Evolutionary conservation across 2,329 filamentous ascomycete species (phyloP), one percentile per base, ranked within the genome.

Genomic region (Botrytis byssoidea): DNA sequence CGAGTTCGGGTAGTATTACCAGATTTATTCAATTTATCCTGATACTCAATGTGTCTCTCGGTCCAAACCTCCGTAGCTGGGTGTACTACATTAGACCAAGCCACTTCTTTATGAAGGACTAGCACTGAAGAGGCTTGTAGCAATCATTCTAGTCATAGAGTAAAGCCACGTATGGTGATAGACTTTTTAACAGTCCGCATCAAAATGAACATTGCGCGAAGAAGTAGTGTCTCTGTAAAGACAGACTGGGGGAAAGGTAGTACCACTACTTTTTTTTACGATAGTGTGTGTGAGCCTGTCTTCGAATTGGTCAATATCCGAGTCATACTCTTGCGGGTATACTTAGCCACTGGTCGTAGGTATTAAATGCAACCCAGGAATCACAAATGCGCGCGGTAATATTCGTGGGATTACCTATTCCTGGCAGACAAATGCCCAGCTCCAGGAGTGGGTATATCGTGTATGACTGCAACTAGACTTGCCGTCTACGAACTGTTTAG

Each of bases 171-270:
- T 18, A 83, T 71, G 0, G 72, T 68, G 25, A 81, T 70, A 59
- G 80, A 78, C 57, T 81, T 75, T 12, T 75, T 68, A 9, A 81
- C 59, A 42, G 77, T 79, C 9, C 81, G 77, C 14, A 79, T 80
- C 1, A 83, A 76, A 4, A 81, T 75, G 16, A 81, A 74, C 64
- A 81, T 80, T 18, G 78, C 77, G 70, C 82, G 81, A 10, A 82
- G 61, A 2, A 81, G 78, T n/a, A 83, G 12, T 42, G 77, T 73
- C 73, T 82, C 81, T 12, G 78, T 78, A 76, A 79, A 82, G 29
- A 82, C 75, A 63, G 79, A 81, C 63, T 82, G 42, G 42, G 16
- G 18, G 7, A 20, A 18, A 20, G 7, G 16, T 44, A 20, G 42
- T 20, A 5, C 42, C 16, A 44, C 16, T 44, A 7, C 42, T 42